Evolutionary conservation across 495 filamentous ascomycete species (phyloP).

Genomic region (Immersiella caudata): DNA sequence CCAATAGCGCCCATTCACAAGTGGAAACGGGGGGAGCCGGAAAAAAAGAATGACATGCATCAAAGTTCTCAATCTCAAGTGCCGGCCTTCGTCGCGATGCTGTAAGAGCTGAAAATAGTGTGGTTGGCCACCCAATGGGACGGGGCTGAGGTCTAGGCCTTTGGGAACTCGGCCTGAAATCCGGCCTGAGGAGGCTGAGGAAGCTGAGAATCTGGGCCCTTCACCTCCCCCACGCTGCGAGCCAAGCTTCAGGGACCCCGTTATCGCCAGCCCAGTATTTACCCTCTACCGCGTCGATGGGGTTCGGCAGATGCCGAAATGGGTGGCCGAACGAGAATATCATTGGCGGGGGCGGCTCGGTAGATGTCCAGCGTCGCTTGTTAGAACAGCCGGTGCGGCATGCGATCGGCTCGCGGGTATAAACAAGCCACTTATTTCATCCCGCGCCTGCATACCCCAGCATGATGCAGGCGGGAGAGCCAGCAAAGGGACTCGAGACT

Average conservation of each 20-base stretch:
- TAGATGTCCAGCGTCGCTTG: constrained; percentile 1
- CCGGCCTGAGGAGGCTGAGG: background rate
- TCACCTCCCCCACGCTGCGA: too few species aligned
- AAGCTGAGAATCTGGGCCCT: too few species aligned
- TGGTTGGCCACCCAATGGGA: background rate
- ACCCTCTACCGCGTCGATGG: background rate
- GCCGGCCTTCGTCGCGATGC: background rate
- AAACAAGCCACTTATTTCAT: constrained; percentile 2
- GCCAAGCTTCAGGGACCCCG: background rate
- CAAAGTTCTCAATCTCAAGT: background rate
- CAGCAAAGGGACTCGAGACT: background rate
- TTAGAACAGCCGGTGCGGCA: background rate
- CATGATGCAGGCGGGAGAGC: background rate
- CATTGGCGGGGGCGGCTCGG: background rate
- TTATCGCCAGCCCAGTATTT: constrained; percentile 13
- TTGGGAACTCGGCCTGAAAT: too few species aligned
- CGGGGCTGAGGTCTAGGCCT: constrained; percentile 6
- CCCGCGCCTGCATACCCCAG: too few species aligned
- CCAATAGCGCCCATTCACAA: too few species aligned
- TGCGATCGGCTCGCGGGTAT: constrained; percentile 6
- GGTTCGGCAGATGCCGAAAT: constrained; percentile 6
- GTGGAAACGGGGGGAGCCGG: too few species aligned
- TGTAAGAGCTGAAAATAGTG: background rate
- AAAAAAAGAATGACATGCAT: too few species aligned
- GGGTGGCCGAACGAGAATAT: background rate